Evolutionary conservation across 169 alveolate species (phyloP), one percentile per base, ranked within the genome.

Genomic region (Cytauxzoon felis): DNA sequence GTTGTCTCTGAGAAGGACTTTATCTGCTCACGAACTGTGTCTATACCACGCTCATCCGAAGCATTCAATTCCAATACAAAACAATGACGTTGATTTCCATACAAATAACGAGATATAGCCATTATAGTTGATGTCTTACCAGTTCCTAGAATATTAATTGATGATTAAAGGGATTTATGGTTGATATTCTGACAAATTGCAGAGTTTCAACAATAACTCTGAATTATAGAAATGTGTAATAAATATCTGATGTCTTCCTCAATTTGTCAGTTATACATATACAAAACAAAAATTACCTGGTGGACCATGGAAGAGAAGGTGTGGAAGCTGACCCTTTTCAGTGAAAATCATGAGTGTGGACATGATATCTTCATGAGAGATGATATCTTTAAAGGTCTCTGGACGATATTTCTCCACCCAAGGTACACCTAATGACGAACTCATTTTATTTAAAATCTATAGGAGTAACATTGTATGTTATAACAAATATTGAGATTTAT

Each of bases 1-100:
- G 88, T 58, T 32, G 94, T 89, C 76, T 91, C 95, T 5, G 96
- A 93, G 81, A 96, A 95, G 7, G 95, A 88, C 79, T 95, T 95
- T 45, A 96, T 95, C 72, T 92, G 90, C 62, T 95, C 98, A 56
- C 99, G 88, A n/a, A 97, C 98, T 16, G 95, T 95, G 61, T 91
- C 91, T 59, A 97, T 97, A 26, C 99, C 99, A 76, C 99, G 90
- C 57, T 95, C 99, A 79, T 97, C 99, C 33, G 98, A 94, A 19
- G 99, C 99, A 75, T 97, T 97, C 60, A 96, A 90, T 87, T 95
- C 98, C 78, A 93, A 82, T 32, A 89, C 94, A 70, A 71, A 82
- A 23, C 87, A 81, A 21, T 89, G 78, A 47, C 82, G 78, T 40
- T 80, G 68, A 21, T 76, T 81, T 26, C 97, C 97, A 82, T 94